These are phyloP conservation scores for Colletotrichum costaricense DNA, from an alignment of 2,329 filamentous ascomycete species.

Conservation along the genomic window DNA sequence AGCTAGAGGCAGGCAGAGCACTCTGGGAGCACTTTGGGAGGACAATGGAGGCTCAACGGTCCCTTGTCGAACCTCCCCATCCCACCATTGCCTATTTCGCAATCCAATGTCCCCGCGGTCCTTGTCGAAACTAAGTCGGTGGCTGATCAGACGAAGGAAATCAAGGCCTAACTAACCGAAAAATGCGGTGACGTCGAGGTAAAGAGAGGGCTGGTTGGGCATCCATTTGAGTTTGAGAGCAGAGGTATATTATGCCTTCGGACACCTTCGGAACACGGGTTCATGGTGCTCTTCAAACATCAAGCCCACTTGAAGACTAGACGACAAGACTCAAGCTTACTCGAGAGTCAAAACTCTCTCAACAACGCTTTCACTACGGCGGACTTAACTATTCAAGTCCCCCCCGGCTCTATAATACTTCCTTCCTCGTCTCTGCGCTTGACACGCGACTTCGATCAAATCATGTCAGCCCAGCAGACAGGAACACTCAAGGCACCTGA, in stretches of 20 bases:
- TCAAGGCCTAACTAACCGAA: constrained; percentile 25
- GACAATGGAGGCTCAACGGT: constrained; percentile 16
- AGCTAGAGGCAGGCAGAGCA: not conserved
- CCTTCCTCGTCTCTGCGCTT: constrained; percentile 17
- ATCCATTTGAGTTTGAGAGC: constrained; percentile 15
- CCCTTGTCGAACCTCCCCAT: constrained; percentile 21
- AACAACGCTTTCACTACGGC: constrained; percentile 5
- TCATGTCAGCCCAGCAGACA: constrained; percentile 34
- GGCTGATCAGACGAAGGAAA: constrained; percentile 34
- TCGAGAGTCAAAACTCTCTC: not conserved
- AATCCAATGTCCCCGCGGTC: not conserved
- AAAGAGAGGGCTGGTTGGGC: constrained; percentile 16
- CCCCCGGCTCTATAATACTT: constrained; percentile 10
- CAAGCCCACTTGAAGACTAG: constrained; percentile 2
- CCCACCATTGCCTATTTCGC: constrained; percentile 2
- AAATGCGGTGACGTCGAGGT: constrained; percentile 30
- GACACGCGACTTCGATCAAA: constrained; percentile 15
- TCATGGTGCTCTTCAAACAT: not conserved
- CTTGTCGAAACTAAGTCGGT: constrained; percentile 33
- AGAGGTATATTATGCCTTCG: constrained; percentile 26
- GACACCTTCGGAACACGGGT: not conserved
- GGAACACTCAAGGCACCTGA: constrained; percentile 26
- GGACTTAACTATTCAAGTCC: constrained; percentile 3
- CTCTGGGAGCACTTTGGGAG: too few relatives aligned
- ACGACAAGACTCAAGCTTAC: constrained; percentile 5